Conservation (phyloP, 2,329 filamentous ascomycete species). For the Rhynchosporium agropyri region DNA sequence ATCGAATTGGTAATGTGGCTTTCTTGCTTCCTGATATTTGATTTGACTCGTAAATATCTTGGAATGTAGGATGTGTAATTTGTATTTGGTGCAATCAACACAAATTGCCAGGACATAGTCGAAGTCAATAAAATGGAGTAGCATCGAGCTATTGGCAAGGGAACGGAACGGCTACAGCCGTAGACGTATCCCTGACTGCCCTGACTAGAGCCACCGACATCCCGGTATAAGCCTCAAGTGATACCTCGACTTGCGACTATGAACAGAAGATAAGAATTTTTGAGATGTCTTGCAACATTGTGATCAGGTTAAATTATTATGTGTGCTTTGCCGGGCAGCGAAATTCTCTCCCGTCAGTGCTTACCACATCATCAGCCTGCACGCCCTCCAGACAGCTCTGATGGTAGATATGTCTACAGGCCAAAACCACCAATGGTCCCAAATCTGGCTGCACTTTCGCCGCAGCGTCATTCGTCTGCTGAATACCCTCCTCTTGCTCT, state of each 20-base stretch:
- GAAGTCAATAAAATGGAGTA: slow-evolving; percentile 4
- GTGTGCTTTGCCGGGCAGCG: slow-evolving; percentile 42
- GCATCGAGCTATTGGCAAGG: slow-evolving; percentile 11
- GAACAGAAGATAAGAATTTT: neutral
- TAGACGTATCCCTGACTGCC: neutral
- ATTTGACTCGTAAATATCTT: neutral
- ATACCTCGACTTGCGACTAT: neutral
- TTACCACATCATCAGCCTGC: slow-evolving; percentile 56
- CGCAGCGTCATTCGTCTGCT: slow-evolving; percentile 38
- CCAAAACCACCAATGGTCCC: slow-evolving; percentile 67
- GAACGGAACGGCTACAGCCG: slow-evolving; percentile 16
- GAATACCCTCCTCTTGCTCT: slow-evolving; percentile 41
- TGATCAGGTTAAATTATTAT: neutral
- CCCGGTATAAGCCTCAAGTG: slow-evolving; percentile 1
- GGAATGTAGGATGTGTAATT: neutral
- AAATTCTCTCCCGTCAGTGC: slow-evolving; percentile 49
- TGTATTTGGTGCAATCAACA: neutral
- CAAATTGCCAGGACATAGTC: neutral
- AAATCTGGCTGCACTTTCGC: slow-evolving; percentile 54
- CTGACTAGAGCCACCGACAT: slow-evolving; percentile 3
- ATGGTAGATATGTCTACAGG: slow-evolving; percentile 73
- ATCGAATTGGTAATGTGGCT: neutral
- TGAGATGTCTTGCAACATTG: neutral
- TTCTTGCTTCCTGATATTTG: neutral
- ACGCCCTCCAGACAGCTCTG: slow-evolving; percentile 68